phyloP scores from a whole-genome alignment of 192 early-diverging fungal species.

The Radiomyces spectabilis region DNA sequence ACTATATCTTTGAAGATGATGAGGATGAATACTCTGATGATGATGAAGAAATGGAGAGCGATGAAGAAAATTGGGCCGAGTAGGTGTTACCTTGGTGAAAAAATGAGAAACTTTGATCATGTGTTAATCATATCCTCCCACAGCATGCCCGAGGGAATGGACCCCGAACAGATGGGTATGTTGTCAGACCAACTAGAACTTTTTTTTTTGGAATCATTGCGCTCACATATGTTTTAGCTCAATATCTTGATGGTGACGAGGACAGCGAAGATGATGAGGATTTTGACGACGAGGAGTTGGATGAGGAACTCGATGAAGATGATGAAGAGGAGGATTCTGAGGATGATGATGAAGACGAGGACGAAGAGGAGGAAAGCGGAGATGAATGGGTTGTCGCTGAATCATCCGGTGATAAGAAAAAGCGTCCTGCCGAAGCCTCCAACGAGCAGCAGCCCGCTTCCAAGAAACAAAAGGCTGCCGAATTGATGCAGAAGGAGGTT shows the following conservation, averaged over 20 bases:
- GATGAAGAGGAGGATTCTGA: conserved; percentile 8
- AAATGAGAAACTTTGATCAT: too few species aligned
- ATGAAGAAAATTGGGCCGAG: too few species aligned
- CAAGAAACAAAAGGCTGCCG: conserved; percentile 20
- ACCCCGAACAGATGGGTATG: too few species aligned
- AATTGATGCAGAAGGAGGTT: too few species aligned
- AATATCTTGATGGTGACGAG: conserved; percentile 10
- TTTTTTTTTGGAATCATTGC: too few species aligned
- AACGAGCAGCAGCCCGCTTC: conserved; percentile 4
- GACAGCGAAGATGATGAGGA: conserved; percentile 9
- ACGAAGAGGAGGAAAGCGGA: conserved; percentile 32
- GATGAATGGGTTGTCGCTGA: conserved; percentile 17
- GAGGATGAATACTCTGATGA: conserved; percentile 16
- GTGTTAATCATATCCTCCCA: too few species aligned
- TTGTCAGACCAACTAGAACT: too few species aligned
- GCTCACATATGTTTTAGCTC: too few species aligned
- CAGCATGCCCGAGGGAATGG: too few species aligned
- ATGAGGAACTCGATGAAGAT: conserved; percentile 21
- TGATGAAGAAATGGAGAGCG: conserved; percentile 13
- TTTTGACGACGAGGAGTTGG: conserved; percentile 1
- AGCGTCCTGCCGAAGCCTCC: conserved; percentile 27
- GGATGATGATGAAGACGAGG: conserved; percentile 20
- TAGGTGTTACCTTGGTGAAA: too few species aligned
- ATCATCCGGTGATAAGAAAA: conserved; percentile 16
- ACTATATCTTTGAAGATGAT: conserved; percentile 54